These are phyloP conservation scores for Calonectria pseudoturangicola DNA, from an alignment of 2,329 filamentous ascomycete genomes.

Conservation along the genomic window DNA sequence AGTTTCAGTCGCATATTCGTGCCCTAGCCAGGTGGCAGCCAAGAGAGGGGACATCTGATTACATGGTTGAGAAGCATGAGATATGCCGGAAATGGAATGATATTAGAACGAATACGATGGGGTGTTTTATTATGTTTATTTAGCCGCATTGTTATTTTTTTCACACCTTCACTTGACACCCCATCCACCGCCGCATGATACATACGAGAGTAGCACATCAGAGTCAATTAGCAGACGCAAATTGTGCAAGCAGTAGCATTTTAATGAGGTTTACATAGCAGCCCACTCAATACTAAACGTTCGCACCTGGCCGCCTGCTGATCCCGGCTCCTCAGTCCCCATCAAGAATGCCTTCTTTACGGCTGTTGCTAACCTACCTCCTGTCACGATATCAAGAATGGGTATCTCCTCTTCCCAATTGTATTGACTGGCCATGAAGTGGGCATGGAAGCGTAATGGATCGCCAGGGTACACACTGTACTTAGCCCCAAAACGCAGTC, in stretches of 20 bases:
- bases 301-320: constrained; percentile 70
- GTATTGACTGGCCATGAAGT: constrained; percentile 90
- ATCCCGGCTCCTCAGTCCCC: constrained; percentile 76
- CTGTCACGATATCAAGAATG: constrained; percentile 88
- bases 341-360: constrained; percentile 97
- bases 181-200: background rate
- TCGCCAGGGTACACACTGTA: constrained; percentile 98
- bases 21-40: constrained; percentile 65
- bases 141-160: constrained; percentile 15
- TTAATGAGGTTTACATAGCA: constrained; percentile 79
- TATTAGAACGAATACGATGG: constrained; percentile 24
- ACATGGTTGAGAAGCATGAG: background rate
- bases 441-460: constrained; percentile 94
- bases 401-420: constrained; percentile 92
- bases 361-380: constrained; percentile 91
- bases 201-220: background rate
- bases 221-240: background rate
- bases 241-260: constrained; percentile 32
- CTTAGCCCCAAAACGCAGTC: constrained; percentile 93
- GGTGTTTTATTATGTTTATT: constrained; percentile 27
- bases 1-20: constrained; percentile 96
- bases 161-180: background rate
- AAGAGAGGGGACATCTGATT: background rate
- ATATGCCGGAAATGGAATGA: constrained; percentile 15
- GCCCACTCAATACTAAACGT: constrained; percentile 96